Conservation (phyloP, 495 filamentous ascomycete species). For the Trichoderma erinaceum region DNA sequence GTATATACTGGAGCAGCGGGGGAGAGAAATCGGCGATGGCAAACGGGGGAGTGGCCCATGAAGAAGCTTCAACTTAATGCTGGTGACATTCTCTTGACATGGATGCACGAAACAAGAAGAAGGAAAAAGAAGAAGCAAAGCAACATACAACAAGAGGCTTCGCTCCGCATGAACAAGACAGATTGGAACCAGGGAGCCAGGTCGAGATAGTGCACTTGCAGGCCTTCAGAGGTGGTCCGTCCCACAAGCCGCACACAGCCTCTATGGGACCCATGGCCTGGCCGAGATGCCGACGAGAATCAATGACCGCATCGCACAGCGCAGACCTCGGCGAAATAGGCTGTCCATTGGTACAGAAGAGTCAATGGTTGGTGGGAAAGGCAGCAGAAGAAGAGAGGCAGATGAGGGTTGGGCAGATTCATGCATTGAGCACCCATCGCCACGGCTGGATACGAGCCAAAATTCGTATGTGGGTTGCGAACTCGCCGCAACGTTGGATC, state of each 20-base stretch:
- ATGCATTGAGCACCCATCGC: too few species aligned
- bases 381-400: background rate
- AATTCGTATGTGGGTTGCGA: too few species aligned
- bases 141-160: background rate
- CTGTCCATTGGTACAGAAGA: background rate
- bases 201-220: too few species aligned
- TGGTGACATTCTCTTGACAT: background rate
- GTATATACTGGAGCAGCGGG: background rate
- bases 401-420: too few species aligned
- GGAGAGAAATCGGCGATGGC: background rate
- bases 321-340: background rate
- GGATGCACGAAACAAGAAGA: background rate
- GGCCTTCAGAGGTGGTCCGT: background rate
- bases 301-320: constrained; percentile 12
- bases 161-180: background rate
- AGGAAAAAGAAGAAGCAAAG: background rate
- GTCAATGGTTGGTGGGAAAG: background rate
- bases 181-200: too few species aligned
- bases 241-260: constrained; percentile 8
- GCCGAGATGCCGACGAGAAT: constrained; percentile 1
- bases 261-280: background rate
- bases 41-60: too few species aligned
- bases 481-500: too few species aligned
- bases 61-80: background rate
- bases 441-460: too few species aligned